Percentiles rank a stretch among this genome's conserved stretches.
These are phyloP conservation scores for Amanita phalloides DNA, from an alignment of 768 basidiomycete species.

Conservation along the genomic window DNA sequence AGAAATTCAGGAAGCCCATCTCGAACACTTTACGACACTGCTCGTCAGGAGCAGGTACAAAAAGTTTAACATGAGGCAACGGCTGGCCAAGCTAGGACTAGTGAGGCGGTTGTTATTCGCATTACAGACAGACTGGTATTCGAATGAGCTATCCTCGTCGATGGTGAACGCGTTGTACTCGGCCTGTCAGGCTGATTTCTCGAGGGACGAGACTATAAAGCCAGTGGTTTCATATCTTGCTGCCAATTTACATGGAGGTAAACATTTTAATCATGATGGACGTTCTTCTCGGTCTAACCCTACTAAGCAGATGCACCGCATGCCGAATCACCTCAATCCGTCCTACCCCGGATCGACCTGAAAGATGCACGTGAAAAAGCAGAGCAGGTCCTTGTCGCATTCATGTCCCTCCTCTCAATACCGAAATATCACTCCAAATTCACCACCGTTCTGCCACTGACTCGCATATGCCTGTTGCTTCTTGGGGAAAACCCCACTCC, in stretches of 20 bases:
- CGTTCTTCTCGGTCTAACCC: background rate
- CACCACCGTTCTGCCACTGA: slow-evolving; percentile 60
- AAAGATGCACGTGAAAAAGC: slow-evolving; percentile 44
- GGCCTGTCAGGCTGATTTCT: slow-evolving; percentile 56
- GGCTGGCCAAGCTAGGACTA: slow-evolving; percentile 60
- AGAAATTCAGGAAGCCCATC: slow-evolving; percentile 70
- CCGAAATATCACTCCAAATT: slow-evolving; percentile 60
- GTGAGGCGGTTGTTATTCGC: slow-evolving; percentile 74
- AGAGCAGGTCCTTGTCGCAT: slow-evolving; percentile 52
- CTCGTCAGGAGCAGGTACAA: slow-evolving; percentile 62
- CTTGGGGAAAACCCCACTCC: slow-evolving; percentile 68
- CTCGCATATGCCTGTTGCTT: slow-evolving; percentile 70
- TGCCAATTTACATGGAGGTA: slow-evolving; percentile 65
- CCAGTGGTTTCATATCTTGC: slow-evolving; percentile 81
- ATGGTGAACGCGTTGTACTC: slow-evolving; percentile 52
- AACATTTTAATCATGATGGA: slow-evolving; percentile 8
- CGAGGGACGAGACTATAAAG: slow-evolving; percentile 68
- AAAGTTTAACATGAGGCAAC: slow-evolving; percentile 68
- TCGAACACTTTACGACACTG: slow-evolving; percentile 76
- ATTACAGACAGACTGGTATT: slow-evolving; percentile 72
- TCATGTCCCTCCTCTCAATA: slow-evolving; percentile 51
- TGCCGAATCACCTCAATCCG: slow-evolving; percentile 38
- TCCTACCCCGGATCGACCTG: slow-evolving; percentile 45
- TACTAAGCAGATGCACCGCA: background rate
- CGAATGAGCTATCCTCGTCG: slow-evolving; percentile 34